Conservation (phyloP, 805 yeast genomes). For the Suhomyces canberraensis region DNA sequence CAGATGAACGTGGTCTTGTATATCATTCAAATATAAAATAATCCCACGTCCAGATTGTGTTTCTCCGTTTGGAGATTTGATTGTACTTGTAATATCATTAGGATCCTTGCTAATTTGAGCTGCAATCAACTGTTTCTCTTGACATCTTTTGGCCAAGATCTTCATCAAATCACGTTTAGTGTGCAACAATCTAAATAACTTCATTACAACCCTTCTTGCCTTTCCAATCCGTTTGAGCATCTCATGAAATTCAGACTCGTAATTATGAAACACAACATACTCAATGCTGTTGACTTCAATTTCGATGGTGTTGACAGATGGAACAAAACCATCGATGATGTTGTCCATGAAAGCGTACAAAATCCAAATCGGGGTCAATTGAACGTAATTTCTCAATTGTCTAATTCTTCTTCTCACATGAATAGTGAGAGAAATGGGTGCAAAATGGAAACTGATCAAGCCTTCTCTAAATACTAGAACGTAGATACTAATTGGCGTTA, state of each 20-base stretch:
- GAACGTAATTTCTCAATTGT: constrained; percentile 29
- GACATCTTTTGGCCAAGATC: constrained; percentile 29
- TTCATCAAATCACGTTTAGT: constrained; percentile 27
- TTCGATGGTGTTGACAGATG: constrained; percentile 26
- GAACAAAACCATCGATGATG: constrained; percentile 29
- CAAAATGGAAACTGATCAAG: constrained; percentile 25
- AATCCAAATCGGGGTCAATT: constrained; percentile 28
- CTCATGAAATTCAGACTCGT: constrained; percentile 18
- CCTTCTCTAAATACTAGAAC: constrained; percentile 28
- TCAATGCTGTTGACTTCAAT: constrained; percentile 29
- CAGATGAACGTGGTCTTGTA: too few relatives aligned
- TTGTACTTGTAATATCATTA: too few relatives aligned
- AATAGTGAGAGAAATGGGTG: constrained; percentile 26
- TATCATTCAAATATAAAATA: too few relatives aligned
- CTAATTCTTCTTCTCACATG: constrained; percentile 27
- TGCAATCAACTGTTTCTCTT: too few relatives aligned
- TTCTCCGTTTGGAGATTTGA: too few relatives aligned
- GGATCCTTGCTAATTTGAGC: too few relatives aligned
- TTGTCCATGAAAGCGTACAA: constrained; percentile 29
- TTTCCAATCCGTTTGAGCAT: constrained; percentile 26
- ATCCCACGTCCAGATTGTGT: too few relatives aligned
- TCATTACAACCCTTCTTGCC: constrained; percentile 27
- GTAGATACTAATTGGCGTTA: constrained; percentile 28
- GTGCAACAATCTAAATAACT: constrained; percentile 26
- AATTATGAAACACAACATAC: constrained; percentile 23